Evolutionary conservation across 352 stramenopile species (phyloP).

Genomic region (Elongisporangium undulatum): DNA sequence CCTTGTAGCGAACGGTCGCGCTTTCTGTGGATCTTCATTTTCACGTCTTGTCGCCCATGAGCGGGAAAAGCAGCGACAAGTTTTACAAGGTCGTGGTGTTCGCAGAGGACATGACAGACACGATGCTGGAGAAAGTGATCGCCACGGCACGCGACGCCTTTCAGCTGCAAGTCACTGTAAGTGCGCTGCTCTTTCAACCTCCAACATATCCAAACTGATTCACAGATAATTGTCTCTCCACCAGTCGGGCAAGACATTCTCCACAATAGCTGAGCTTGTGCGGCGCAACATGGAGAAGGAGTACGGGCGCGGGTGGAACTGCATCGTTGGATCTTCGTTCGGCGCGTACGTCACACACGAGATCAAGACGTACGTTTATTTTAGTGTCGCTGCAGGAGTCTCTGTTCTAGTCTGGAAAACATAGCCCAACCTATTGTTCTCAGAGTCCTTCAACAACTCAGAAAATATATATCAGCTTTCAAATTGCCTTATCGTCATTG

Average conservation of each 20-base stretch:
- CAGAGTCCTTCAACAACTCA: not conserved
- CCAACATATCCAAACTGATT: not conserved
- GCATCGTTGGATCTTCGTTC: slow-evolving; percentile 89
- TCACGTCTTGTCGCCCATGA: slow-evolving; percentile 15
- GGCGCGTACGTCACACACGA: slow-evolving; percentile 94
- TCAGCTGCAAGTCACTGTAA: slow-evolving; percentile 82
- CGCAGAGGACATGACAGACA: slow-evolving; percentile 93
- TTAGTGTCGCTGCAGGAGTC: slow-evolving; percentile 88
- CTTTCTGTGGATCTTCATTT: not conserved
- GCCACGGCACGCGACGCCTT: slow-evolving; percentile 89
- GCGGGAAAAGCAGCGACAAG: slow-evolving; percentile 73
- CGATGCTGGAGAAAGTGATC: slow-evolving; percentile 91
- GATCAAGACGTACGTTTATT: slow-evolving; percentile 96
- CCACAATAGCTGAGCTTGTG: slow-evolving; percentile 89
- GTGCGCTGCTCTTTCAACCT: slow-evolving; percentile 3
- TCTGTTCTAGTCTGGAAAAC: slow-evolving; percentile 91
- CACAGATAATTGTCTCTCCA: not conserved
- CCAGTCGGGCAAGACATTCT: slow-evolving; percentile 90
- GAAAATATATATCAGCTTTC: not conserved
- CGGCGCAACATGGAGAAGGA: slow-evolving; percentile 92
- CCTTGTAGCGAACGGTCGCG: not conserved
- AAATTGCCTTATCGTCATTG: not conserved
- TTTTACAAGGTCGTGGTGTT: slow-evolving; percentile 92
- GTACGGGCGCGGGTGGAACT: slow-evolving; percentile 92
- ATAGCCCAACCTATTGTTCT: slow-evolving; percentile 12